Conservation (phyloP, 805 yeast species). For the Suhomyces faveliae region DNA sequence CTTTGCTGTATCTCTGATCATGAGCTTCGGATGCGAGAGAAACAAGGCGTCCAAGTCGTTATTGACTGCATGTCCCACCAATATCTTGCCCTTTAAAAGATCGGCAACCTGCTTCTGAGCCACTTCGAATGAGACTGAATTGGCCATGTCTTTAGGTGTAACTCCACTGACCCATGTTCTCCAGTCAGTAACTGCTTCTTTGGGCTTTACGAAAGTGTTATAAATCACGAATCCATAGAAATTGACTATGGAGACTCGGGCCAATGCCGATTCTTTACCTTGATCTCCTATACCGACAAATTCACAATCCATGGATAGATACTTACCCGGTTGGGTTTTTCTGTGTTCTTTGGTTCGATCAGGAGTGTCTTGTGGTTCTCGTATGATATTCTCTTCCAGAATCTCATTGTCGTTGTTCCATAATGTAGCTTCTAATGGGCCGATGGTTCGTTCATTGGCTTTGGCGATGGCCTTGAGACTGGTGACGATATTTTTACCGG, state of each 20-base stretch:
- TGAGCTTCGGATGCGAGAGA: conserved; percentile 62
- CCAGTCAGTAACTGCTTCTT: conserved; percentile 80
- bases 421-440: conserved; percentile 1
- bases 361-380: neutral
- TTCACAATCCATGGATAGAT: conserved; percentile 86
- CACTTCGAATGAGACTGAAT: conserved; percentile 63
- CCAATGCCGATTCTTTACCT: conserved; percentile 69
- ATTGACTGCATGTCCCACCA: conserved; percentile 84
- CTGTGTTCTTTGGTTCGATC: conserved; percentile 15
- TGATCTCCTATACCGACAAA: conserved; percentile 87
- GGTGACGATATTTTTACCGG: neutral
- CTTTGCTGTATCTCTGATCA: conserved; percentile 72
- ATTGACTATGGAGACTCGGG: conserved; percentile 85
- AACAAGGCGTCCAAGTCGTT: conserved; percentile 72
- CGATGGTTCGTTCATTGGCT: neutral
- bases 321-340: conserved; percentile 61
- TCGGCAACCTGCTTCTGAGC: conserved; percentile 61
- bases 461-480: neutral
- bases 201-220: conserved; percentile 76
- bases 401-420: conserved; percentile 4
- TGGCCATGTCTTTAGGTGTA: conserved; percentile 62
- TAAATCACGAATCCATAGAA: conserved; percentile 69
- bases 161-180: conserved; percentile 92
- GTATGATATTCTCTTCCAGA: neutral
- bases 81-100: conserved; percentile 51